A percentile compares a stretch with the other conserved stretches of the same genome.
Conservation (phyloP, 441 rosid species). For the Gossypium laxum region DNA sequence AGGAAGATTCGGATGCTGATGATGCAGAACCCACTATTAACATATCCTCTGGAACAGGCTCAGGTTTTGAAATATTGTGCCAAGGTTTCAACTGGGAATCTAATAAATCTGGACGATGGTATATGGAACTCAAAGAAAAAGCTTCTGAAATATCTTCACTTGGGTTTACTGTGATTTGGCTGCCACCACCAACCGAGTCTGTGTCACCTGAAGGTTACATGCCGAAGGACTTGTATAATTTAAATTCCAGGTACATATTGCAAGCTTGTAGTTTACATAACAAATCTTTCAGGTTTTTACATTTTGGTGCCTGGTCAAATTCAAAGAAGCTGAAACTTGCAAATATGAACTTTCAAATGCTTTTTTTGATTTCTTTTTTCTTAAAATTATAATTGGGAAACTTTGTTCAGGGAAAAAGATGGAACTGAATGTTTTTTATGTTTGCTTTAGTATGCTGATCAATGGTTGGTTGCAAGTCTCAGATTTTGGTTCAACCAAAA, state of each 20-base stretch:
- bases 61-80: constrained; percentile 78
- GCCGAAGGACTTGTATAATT: constrained; percentile 83
- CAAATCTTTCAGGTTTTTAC: background rate
- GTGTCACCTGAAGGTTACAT: constrained; percentile 98
- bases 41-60: constrained; percentile 64
- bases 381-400: background rate
- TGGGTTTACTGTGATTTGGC: constrained; percentile 82
- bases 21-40: constrained; percentile 30
- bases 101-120: constrained; percentile 82
- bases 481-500: background rate
- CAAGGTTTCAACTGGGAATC: constrained; percentile 99
- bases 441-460: background rate
- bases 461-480: background rate
- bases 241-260: constrained; percentile 67
- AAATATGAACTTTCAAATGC: background rate
- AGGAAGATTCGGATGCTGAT: constrained; percentile 40
- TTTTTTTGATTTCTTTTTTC: background rate
- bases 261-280: background rate
- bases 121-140: constrained; percentile 60
- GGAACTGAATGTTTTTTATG: background rate
- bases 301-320: background rate
- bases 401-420: background rate
- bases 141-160: constrained; percentile 56
- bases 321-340: background rate
- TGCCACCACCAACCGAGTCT: constrained; percentile 95